Evolutionary conservation across 1,284 basidiomycete genomes (phyloP).

Genomic region (Puccinia hordei): DNA sequence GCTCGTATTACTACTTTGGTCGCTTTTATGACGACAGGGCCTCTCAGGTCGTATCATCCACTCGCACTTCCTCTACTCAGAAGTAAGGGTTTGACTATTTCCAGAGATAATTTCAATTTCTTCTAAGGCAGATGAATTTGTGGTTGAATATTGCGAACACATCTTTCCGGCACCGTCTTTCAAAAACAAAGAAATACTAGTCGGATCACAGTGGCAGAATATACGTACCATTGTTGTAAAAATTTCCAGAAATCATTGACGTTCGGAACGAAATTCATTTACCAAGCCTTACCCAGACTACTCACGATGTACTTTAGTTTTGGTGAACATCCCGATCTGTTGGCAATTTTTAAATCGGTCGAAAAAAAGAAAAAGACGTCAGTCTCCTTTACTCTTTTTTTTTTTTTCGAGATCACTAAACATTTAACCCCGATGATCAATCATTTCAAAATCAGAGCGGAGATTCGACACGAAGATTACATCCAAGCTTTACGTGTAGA

Average conservation of each 20-base stretch:
- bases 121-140: background rate
- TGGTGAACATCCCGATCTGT: constrained; percentile 66
- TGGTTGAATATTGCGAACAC: background rate
- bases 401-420: constrained; percentile 22
- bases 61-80: constrained; percentile 17
- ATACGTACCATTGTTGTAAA: constrained; percentile 57
- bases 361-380: constrained; percentile 53
- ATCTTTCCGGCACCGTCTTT: background rate
- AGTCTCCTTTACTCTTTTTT: background rate
- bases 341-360: constrained; percentile 53
- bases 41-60: constrained; percentile 19
- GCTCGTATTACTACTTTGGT: constrained; percentile 79
- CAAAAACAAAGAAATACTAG: constrained; percentile 10
- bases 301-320: constrained; percentile 94
- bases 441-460: constrained; percentile 28
- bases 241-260: constrained; percentile 75
- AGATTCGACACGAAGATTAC: constrained; percentile 48
- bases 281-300: constrained; percentile 90
- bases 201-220: constrained; percentile 43
- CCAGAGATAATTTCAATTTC: background rate
- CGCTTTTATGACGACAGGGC: constrained; percentile 73
- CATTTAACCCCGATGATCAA: background rate
- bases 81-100: background rate
- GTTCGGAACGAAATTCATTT: constrained; percentile 91
- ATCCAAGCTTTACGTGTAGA: constrained; percentile 63